Evolutionary conservation across 164 flowering plant species (phyloP).

Genomic region (Cinnamomum chago): DNA sequence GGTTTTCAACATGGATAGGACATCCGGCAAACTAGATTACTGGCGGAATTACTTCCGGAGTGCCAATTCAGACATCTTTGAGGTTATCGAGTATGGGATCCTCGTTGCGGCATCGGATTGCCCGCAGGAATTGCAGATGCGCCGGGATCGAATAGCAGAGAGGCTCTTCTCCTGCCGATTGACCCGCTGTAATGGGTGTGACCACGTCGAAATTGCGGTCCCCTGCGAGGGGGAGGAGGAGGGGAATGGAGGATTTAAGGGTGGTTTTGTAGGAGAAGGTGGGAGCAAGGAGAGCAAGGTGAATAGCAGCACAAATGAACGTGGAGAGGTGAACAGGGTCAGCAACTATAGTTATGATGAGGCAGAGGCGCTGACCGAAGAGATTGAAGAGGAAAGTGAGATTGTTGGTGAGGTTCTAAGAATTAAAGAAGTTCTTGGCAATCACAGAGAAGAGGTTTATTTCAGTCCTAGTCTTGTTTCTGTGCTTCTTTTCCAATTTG

Average conservation of each 20-base stretch:
- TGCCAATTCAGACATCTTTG: slow-evolving; percentile 28
- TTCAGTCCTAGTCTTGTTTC: neutral
- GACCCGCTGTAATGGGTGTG: slow-evolving; percentile 26
- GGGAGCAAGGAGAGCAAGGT: slow-evolving; percentile 52
- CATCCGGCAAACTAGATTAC: slow-evolving; percentile 20
- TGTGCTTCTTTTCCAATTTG: neutral
- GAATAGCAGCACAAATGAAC: slow-evolving; percentile 41
- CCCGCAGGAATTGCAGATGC: slow-evolving; percentile 31
- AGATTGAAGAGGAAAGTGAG: slow-evolving; percentile 67
- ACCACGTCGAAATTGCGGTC: slow-evolving; percentile 21
- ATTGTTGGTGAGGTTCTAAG: slow-evolving; percentile 65
- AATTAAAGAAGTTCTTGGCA: slow-evolving; percentile 63
- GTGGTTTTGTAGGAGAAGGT: slow-evolving; percentile 19
- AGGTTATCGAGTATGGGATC: slow-evolving; percentile 33
- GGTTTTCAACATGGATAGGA: slow-evolving; percentile 1
- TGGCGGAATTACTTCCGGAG: slow-evolving; percentile 33
- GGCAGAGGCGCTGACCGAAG: slow-evolving; percentile 87
- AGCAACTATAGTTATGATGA: slow-evolving; percentile 68
- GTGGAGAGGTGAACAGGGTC: slow-evolving; percentile 24
- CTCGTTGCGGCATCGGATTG: slow-evolving; percentile 33
- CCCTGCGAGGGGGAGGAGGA: slow-evolving; percentile 26
- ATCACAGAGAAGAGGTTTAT: slow-evolving; percentile 59
- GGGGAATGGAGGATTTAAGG: slow-evolving; percentile 19
- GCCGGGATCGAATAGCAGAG: slow-evolving; percentile 36
- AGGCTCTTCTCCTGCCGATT: slow-evolving; percentile 23